These are phyloP conservation scores for Lathyrus tuberosus DNA, from an alignment of 306 rosid species.

Conservation along the genomic window DNA sequence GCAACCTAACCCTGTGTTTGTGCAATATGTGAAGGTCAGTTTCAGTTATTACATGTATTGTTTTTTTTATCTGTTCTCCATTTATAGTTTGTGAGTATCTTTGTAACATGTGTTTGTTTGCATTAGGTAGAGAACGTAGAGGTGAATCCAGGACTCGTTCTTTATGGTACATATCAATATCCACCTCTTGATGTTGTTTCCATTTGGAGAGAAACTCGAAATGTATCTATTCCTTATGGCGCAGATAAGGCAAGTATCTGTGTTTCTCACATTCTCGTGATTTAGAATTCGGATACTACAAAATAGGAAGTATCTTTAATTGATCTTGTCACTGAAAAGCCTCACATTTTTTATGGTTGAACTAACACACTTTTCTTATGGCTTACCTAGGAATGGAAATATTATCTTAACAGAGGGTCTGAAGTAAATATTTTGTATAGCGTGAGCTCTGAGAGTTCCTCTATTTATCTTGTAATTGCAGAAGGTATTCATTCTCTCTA, in stretches of 20 bases:
- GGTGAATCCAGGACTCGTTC: no score
- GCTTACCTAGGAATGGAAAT: constrained; percentile 65
- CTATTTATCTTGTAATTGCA: no score
- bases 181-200: no score
- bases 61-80: no score
- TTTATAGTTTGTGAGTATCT: no score
- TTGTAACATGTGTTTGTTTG: no score
- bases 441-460: constrained; percentile 48
- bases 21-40: no score
- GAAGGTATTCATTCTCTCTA: no score
- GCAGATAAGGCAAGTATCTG: constrained; percentile 63
- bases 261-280: neutral
- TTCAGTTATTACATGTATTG: no score
- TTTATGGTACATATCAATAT: no score
- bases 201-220: constrained; percentile 51
- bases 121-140: no score
- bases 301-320: neutral
- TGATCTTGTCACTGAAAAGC: constrained; percentile 11
- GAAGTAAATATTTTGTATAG: constrained; percentile 67
- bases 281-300: neutral
- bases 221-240: constrained; percentile 50
- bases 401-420: constrained; percentile 65
- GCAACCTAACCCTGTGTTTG: no score
- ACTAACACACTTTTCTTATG: constrained; percentile 7
- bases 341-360: constrained; percentile 25